phyloP scores from a whole-genome alignment of 2,329 filamentous ascomycete genomes.

The Diaporthe vaccinii region DNA sequence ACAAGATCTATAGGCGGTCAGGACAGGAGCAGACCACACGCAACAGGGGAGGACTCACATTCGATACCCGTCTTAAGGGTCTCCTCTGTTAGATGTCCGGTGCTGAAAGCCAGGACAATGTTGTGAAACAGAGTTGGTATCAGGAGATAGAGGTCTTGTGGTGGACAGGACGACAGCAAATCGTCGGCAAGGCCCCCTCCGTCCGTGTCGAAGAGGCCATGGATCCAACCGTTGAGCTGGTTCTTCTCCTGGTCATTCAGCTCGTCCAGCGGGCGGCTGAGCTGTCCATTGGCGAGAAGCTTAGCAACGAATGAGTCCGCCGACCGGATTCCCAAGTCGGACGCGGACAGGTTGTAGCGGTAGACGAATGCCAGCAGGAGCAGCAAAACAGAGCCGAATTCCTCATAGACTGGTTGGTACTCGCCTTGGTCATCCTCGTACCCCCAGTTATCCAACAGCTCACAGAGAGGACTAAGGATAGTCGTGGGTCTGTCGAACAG shows the following conservation, averaged over 20 bases:
- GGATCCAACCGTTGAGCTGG: slow-evolving; percentile 81
- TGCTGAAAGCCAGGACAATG: slow-evolving; percentile 78
- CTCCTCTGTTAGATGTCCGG: slow-evolving; percentile 75
- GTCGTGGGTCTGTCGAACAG: slow-evolving; percentile 79
- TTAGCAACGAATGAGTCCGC: slow-evolving; percentile 77
- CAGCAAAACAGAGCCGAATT: slow-evolving; percentile 83
- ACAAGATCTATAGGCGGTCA: slow-evolving; percentile 71
- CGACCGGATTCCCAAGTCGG: slow-evolving; percentile 73
- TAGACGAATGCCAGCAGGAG: slow-evolving; percentile 81
- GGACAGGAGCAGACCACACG: slow-evolving; percentile 33
- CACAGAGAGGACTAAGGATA: slow-evolving; percentile 81
- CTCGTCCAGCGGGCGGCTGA: slow-evolving; percentile 69
- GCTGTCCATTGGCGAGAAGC: slow-evolving; percentile 71
- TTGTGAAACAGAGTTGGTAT: slow-evolving; percentile 83
- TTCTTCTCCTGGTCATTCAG: slow-evolving; percentile 74
- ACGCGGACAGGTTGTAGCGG: slow-evolving; percentile 75
- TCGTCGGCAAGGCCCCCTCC: slow-evolving; percentile 82
- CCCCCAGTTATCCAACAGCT: slow-evolving; percentile 81
- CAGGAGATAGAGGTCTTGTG: slow-evolving; percentile 85
- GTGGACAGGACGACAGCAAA: slow-evolving; percentile 83
- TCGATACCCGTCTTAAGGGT: slow-evolving; percentile 81
- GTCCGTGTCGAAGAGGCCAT: slow-evolving; percentile 82
- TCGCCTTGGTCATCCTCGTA: slow-evolving; percentile 89
- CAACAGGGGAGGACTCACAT: slow-evolving; percentile 63
- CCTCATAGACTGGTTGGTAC: slow-evolving; percentile 88